A percentile compares a stretch with the other conserved stretches of the same genome.
These are phyloP conservation scores for Epichloe festucae DNA, from an alignment of 2,329 filamentous ascomycete genomes.

Conservation along the genomic window DNA sequence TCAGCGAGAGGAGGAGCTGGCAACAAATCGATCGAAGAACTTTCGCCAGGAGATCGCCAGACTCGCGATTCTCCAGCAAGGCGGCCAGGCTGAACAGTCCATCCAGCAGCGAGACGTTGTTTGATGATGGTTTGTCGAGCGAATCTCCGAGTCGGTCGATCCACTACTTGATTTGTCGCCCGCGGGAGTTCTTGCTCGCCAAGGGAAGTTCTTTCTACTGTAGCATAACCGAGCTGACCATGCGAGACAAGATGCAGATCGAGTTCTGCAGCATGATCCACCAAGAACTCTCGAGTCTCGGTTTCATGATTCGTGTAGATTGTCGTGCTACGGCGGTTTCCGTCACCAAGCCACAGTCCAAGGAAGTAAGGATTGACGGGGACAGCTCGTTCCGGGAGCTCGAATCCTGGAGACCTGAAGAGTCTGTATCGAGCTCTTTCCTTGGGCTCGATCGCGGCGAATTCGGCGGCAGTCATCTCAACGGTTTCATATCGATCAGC, in stretches of 20 bases:
- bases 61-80: neutral
- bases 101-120: neutral
- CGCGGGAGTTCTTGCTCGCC: no score
- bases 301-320: neutral
- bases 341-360: neutral
- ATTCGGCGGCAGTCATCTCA: slow-evolving; percentile 32
- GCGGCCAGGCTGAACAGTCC: neutral
- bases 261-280: neutral
- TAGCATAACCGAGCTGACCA: neutral
- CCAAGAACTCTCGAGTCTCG: neutral
- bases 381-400: slow-evolving; percentile 12
- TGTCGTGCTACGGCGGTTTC: neutral
- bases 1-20: neutral
- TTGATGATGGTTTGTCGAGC: neutral
- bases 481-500: slow-evolving; percentile 23
- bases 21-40: neutral
- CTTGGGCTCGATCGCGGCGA: slow-evolving; percentile 23
- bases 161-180: neutral
- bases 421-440: slow-evolving; percentile 23
- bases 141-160: neutral
- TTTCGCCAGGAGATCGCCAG: neutral
- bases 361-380: neutral
- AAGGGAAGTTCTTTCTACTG: no score
- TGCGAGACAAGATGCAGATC: neutral
- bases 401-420: slow-evolving; percentile 22